Conservation (phyloP, 2,329 filamentous ascomycete genomes). For the Phaeoacremonium minimum region DNA sequence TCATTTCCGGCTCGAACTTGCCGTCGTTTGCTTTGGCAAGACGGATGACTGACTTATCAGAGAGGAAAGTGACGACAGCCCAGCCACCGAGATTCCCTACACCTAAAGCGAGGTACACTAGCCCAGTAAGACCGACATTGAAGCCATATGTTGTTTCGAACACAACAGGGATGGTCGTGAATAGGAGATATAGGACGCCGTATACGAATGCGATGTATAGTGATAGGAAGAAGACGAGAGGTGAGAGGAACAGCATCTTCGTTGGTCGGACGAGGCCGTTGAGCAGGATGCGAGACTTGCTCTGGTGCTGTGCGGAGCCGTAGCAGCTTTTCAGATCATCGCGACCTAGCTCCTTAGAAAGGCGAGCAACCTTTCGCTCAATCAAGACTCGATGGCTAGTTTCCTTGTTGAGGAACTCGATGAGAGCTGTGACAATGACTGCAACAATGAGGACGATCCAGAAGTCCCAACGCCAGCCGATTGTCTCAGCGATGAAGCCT, state of each 20-base stretch:
- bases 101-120: constrained; percentile 44
- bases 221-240: constrained; percentile 40
- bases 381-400: constrained; percentile 48
- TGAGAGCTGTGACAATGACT: constrained; percentile 24
- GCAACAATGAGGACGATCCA: constrained; percentile 48
- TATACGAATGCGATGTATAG: constrained; percentile 48
- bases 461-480: constrained; percentile 48
- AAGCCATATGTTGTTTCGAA: constrained; percentile 44
- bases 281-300: constrained; percentile 19
- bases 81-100: constrained; percentile 31
- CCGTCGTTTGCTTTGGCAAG: constrained; percentile 31
- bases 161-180: constrained; percentile 48
- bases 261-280: constrained; percentile 16
- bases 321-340: constrained; percentile 43
- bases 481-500: constrained; percentile 41
- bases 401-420: constrained; percentile 37
- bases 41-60: constrained; percentile 31
- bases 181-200: constrained; percentile 48
- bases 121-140: constrained; percentile 37
- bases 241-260: constrained; percentile 40
- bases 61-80: constrained; percentile 22
- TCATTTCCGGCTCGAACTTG: constrained; percentile 29
- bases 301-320: constrained; percentile 17
- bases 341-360: constrained; percentile 40
- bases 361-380: constrained; percentile 36